Evolutionary conservation across 345 rosid species (phyloP).

Genomic region (Balakata baccata): DNA sequence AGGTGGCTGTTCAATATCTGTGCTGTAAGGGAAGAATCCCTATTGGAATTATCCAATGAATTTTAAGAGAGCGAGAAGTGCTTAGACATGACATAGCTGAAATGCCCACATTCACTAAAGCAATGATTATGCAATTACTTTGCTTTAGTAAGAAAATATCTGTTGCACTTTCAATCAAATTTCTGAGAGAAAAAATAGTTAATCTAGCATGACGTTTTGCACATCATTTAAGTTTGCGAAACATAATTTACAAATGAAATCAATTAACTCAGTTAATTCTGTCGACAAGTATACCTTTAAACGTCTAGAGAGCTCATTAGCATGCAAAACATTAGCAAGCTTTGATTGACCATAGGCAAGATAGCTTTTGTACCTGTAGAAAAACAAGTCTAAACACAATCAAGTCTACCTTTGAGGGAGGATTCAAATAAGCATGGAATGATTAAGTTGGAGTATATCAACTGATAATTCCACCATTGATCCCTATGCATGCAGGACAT

Average conservation of each 20-base stretch:
- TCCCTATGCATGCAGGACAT: not conserved
- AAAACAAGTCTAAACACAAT: conserved; percentile 5
- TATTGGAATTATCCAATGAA: not conserved
- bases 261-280: not conserved
- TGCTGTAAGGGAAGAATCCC: not conserved
- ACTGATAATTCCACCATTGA: no score
- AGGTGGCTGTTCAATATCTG: not conserved
- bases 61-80: not conserved
- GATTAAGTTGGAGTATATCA: no score
- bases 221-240: not conserved
- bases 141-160: not conserved
- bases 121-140: not conserved
- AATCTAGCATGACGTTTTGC: not conserved
- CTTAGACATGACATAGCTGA: not conserved
- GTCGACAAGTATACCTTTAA: conserved; percentile 49
- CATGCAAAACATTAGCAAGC: conserved; percentile 78
- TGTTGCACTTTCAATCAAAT: not conserved
- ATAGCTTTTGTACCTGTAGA: conserved; percentile 39
- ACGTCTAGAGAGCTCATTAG: conserved; percentile 68
- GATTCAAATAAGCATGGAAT: conserved; percentile 1
- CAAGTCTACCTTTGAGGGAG: not conserved
- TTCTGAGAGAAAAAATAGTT: not conserved
- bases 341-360: conserved; percentile 62
- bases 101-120: not conserved
- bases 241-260: not conserved